phyloP scores from a whole-genome alignment of 768 basidiomycete genomes.

The Kwoniella sp. region DNA sequence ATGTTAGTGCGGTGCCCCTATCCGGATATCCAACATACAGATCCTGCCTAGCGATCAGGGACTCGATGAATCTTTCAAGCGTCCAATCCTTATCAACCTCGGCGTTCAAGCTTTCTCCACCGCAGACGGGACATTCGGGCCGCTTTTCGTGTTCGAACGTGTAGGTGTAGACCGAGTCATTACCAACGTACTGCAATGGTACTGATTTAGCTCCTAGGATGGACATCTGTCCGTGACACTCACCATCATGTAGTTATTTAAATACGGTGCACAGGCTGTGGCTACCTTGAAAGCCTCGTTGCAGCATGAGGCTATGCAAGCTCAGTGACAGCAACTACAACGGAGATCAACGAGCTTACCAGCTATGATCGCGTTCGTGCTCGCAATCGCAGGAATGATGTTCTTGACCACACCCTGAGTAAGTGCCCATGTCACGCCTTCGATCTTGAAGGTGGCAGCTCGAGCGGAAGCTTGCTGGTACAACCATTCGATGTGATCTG shows the following conservation, averaged over 20 bases:
- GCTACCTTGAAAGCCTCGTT: conserved; percentile 99
- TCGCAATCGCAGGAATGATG: conserved; percentile 97
- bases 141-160: conserved; percentile 94
- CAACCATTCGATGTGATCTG: conserved; percentile 93
- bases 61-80: conserved; percentile 81
- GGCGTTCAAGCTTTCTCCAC: conserved; percentile 78
- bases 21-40: conserved; percentile 61
- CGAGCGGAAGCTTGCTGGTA: conserved; percentile 73
- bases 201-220: not conserved
- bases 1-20: not conserved
- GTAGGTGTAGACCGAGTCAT: conserved; percentile 91
- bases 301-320: conserved; percentile 75
- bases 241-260: conserved; percentile 84
- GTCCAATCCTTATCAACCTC: conserved; percentile 67
- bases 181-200: conserved; percentile 79
- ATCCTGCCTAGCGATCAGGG: conserved; percentile 78
- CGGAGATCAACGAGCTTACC: conserved; percentile 55
- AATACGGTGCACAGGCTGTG: conserved; percentile 84
- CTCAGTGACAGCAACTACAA: not conserved
- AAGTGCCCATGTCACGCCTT: conserved; percentile 94
- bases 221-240: not conserved
- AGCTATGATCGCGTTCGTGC: conserved; percentile 96
- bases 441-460: conserved; percentile 91
- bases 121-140: conserved; percentile 93
- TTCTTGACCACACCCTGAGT: conserved; percentile 99